These are phyloP conservation scores for Ceratocystis diversiconidia DNA, from an alignment of 2,329 filamentous ascomycete species.

Conservation along the genomic window DNA sequence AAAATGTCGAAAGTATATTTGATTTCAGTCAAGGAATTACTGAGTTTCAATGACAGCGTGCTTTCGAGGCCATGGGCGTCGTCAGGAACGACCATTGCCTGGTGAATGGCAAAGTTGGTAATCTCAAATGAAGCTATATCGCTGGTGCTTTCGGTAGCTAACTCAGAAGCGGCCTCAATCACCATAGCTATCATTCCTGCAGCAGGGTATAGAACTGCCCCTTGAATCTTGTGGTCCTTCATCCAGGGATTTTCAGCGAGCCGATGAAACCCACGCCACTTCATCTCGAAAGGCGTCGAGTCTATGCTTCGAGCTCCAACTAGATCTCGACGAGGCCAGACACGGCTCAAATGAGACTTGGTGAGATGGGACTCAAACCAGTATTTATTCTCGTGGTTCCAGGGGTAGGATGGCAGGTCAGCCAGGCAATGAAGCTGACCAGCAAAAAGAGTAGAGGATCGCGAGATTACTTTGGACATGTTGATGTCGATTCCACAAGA, in stretches of 20 bases:
- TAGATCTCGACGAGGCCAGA: slow-evolving; percentile 35
- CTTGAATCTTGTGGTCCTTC: slow-evolving; percentile 37
- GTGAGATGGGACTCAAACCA: slow-evolving; percentile 40
- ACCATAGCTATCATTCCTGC: slow-evolving; percentile 37
- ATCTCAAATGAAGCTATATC: slow-evolving; percentile 27
- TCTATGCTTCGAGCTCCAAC: slow-evolving; percentile 34
- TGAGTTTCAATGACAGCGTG: slow-evolving; percentile 30
- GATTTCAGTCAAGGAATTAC: slow-evolving; percentile 15
- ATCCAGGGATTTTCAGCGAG: slow-evolving; percentile 39
- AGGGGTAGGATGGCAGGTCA: slow-evolving; percentile 38
- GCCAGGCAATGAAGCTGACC: slow-evolving; percentile 25
- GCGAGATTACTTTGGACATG: slow-evolving; percentile 23
- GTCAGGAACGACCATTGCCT: slow-evolving; percentile 37
- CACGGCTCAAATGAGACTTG: slow-evolving; percentile 30
- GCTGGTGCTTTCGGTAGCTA: slow-evolving; percentile 20
- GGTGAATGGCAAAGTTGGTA: slow-evolving; percentile 32
- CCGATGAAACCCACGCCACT: slow-evolving; percentile 37
- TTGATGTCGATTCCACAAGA: slow-evolving; percentile 24
- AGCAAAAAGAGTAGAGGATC: not conserved
- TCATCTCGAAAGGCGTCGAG: slow-evolving; percentile 32
- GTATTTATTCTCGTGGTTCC: slow-evolving; percentile 39
- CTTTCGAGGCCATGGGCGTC: slow-evolving; percentile 36
- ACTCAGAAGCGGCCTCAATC: slow-evolving; percentile 33
- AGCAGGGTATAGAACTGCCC: slow-evolving; percentile 36
- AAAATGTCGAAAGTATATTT: slow-evolving; percentile 32